Evolutionary conservation across 202 grass and related monocot genomes (phyloP).

Genomic region (Hordeum pubiflorum): DNA sequence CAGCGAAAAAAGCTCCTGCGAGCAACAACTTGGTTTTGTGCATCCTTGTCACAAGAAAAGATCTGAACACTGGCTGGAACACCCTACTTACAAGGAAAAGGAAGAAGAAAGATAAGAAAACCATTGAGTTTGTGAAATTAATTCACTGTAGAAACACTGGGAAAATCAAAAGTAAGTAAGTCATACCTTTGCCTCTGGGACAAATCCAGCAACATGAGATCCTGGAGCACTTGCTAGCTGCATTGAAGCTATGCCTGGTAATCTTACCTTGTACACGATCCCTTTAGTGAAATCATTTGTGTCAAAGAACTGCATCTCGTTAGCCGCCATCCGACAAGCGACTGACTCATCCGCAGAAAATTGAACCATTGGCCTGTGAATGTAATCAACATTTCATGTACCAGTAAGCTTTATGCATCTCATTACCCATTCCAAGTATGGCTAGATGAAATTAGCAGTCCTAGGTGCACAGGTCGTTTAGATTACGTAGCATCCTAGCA

Average conservation of each 20-base stretch:
- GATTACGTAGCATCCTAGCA: background rate
- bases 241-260: slow-evolving; percentile 69
- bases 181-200: slow-evolving; percentile 75
- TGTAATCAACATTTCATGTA: slow-evolving; percentile 28
- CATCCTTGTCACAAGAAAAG: slow-evolving; percentile 74
- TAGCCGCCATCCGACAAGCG: slow-evolving; percentile 73
- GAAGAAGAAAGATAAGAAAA: background rate
- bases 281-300: slow-evolving; percentile 87
- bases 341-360: slow-evolving; percentile 83
- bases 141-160: slow-evolving; percentile 17
- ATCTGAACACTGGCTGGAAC: slow-evolving; percentile 80
- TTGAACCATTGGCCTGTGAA: slow-evolving; percentile 72
- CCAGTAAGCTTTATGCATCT: slow-evolving; percentile 10
- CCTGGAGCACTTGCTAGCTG: slow-evolving; percentile 72
- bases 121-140: background rate
- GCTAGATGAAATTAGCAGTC: background rate
- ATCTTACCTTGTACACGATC: slow-evolving; percentile 51
- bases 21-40: slow-evolving; percentile 71
- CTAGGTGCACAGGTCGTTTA: background rate
- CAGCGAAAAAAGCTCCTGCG: slow-evolving; percentile 87
- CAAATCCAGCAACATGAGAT: slow-evolving; percentile 69
- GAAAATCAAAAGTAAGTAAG: slow-evolving; percentile 10
- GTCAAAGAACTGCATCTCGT: slow-evolving; percentile 85
- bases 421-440: background rate
- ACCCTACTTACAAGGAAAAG: slow-evolving; percentile 42